A percentile compares a stretch with the other conserved stretches of the same genome.
Evolutionary conservation across 1,284 basidiomycete genomes (phyloP).

Genomic region (Tranzscheliella williamsii): DNA sequence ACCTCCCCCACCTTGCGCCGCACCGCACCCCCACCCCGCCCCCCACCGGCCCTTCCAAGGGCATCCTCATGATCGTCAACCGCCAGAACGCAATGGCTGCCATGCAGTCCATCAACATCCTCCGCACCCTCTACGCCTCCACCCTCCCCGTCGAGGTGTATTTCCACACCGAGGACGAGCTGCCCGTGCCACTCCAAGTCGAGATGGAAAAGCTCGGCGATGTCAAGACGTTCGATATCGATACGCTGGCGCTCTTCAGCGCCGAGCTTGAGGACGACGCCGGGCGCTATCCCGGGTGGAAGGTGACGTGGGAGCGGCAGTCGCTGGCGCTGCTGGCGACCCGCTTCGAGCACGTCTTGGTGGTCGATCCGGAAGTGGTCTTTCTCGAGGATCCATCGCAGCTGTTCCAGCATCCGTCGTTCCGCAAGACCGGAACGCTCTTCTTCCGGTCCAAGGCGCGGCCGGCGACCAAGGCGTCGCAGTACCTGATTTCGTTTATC

Average conservation of each 20-base stretch:
- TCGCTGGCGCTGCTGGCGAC: conserved; percentile 18
- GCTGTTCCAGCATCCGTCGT: conserved; percentile 22
- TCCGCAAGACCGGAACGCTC: conserved; percentile 21
- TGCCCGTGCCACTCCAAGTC: conserved; percentile 8
- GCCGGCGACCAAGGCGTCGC: conserved; percentile 18
- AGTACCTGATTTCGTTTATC: conserved; percentile 33
- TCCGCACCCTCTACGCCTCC: conserved; percentile 17
- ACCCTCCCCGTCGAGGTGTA: conserved; percentile 26
- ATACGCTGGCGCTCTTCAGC: conserved; percentile 11
- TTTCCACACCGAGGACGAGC: conserved; percentile 19
- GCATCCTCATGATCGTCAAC: conserved; percentile 26
- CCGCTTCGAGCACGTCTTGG: conserved; percentile 23
- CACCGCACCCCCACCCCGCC: neutral
- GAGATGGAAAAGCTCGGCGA: conserved; percentile 11
- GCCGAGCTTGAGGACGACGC: conserved; percentile 29
- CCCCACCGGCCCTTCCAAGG: neutral
- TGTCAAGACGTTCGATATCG: conserved; percentile 12
- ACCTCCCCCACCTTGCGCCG: neutral
- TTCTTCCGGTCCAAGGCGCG: conserved; percentile 33
- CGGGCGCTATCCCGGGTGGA: conserved; percentile 17
- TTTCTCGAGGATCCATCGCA: conserved; percentile 23
- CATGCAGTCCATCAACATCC: conserved; percentile 16
- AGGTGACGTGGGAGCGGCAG: conserved; percentile 18
- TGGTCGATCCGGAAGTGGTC: conserved; percentile 31
- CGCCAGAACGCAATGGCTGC: conserved; percentile 13